Evolutionary conservation across 805 yeast species (phyloP), one percentile per base, ranked within the genome.

Genomic region (Torulaspora franciscae): DNA sequence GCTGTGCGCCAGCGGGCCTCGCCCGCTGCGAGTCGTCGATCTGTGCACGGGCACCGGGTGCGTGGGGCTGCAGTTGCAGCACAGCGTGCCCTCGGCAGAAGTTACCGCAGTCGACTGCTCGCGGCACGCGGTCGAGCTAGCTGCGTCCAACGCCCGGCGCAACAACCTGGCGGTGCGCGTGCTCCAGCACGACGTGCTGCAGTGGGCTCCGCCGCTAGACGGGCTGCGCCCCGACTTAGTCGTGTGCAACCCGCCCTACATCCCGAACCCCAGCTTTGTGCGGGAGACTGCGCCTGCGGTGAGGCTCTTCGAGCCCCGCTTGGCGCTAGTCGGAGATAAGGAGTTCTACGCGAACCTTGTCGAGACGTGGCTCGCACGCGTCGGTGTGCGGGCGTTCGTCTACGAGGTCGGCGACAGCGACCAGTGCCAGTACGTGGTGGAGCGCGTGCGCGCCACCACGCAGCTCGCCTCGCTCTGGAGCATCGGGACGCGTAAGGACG

Each of bases 1-100:
- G 13, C 25, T 32, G 37, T 22, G 11, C 7, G 24, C 33, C n/a
- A 15, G 29, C n/a, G 24, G 26, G 25, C 24, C 14, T 13, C 40
- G 26, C 33, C 1, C 63, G 81, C 2, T 50, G 84, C 7, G 96
- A 90, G 65, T 70, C 85, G 23, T 89, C 7, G 97, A 90, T 65
- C 70, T 86, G 23, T 89, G 96, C 52, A 77, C 95, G 0, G 97
- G 97, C 0, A 71, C 91, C 0, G 99, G 98, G 0, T 91, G 98
- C 59, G 77, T 93, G 22, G 81, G 88, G 0, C 64, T 88, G 24
- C 56, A 75, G 3, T 46, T 85, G 15, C 68, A 70, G 1, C 56
- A 62, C 9, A 56, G 61, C 19, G 34, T 68, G 8, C 42, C 45
- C 3, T 32, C 43, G 10, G 40, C 52, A 14, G 33, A 47, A 26